Conservation (phyloP, 805 yeast species). For the Candida fluviatilis region DNA sequence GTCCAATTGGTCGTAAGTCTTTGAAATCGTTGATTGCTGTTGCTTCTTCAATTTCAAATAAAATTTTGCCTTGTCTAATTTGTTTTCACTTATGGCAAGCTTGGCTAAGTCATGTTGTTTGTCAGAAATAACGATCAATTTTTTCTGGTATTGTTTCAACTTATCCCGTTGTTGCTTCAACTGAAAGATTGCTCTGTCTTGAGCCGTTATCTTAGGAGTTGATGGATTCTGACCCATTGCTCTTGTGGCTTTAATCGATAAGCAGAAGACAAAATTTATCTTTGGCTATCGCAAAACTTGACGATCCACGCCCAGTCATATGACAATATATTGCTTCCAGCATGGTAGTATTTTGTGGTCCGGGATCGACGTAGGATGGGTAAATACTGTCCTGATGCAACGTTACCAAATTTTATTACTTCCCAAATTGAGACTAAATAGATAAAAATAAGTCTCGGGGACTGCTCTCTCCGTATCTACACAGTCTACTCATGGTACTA, state of each 20-base stretch:
- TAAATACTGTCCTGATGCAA: no score
- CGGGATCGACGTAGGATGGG: no score
- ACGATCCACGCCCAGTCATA: not conserved
- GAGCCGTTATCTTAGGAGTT: constrained; percentile 65
- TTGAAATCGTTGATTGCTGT: constrained; percentile 67
- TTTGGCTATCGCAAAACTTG: not conserved
- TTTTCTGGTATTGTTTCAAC: constrained; percentile 64
- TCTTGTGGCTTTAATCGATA: not conserved
- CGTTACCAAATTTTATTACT: no score
- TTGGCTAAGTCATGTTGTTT: constrained; percentile 62
- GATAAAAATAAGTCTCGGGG: no score
- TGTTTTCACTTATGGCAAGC: constrained; percentile 47
- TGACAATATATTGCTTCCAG: no score
- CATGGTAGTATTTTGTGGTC: no score
- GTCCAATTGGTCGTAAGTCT: constrained; percentile 73
- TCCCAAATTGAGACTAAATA: no score
- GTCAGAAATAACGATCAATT: constrained; percentile 52
- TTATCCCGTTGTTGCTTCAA: constrained; percentile 86
- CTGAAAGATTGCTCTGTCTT: constrained; percentile 83
- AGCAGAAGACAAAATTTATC: no score
- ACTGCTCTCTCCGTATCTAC: no score
- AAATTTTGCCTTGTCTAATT: constrained; percentile 59
- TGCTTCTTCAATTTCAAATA: constrained; percentile 76
- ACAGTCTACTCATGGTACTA: no score
- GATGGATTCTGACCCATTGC: constrained; percentile 40